Evolutionary conservation across 2,329 filamentous ascomycete genomes (phyloP), one percentile per base, ranked within the genome.

Genomic region (Aspergillus versicolor): DNA sequence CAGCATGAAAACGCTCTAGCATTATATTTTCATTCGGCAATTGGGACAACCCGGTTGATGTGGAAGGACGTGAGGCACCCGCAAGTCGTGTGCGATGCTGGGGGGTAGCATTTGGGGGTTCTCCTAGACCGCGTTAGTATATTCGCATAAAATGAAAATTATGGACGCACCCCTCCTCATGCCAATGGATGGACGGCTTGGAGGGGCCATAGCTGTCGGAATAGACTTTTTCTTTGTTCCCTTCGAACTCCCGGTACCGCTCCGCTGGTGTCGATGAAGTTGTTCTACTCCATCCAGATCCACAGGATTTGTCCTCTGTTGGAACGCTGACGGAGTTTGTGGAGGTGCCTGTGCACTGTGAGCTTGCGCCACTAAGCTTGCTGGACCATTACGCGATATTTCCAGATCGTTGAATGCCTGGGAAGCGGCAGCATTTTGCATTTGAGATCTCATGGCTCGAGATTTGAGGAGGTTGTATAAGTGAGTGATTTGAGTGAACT

Each of bases 401-500:
- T 61, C 62, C 27, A 75, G 62, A 5, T 72, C 72, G 42, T 78
- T 73, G 15, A 84, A 62, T 1, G 78, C 73, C 32, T 81, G 72
- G 3, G 79, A 77, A 2, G 79, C 80, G 11, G 80, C 83, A 6
- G 83, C 83, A 17, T 75, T 74, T 54, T 83, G 80, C 57, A 85
- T 79, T 12, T 82, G 78, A 2, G 79, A 78, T 32, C 76, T 74
- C 73, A 84, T 80, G 11, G 83, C 78, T 57, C 81, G 80, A 27
- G 79, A 76, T 65, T 86, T 87, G 41, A 86, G 71, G 12, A 78
- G 67, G 45, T 83, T 79, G 64, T 86, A 87, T 21, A 83, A 73
- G 59, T 82, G 82, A 49, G 91, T 89, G 3, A 85, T 83, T 59
- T 91, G 87, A 5, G 86, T 74, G 3, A 90, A 81, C 57, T 87